phyloP scores from a whole-genome alignment of 2,329 filamentous ascomycete species.

The Pseudocercospora cruenta region DNA sequence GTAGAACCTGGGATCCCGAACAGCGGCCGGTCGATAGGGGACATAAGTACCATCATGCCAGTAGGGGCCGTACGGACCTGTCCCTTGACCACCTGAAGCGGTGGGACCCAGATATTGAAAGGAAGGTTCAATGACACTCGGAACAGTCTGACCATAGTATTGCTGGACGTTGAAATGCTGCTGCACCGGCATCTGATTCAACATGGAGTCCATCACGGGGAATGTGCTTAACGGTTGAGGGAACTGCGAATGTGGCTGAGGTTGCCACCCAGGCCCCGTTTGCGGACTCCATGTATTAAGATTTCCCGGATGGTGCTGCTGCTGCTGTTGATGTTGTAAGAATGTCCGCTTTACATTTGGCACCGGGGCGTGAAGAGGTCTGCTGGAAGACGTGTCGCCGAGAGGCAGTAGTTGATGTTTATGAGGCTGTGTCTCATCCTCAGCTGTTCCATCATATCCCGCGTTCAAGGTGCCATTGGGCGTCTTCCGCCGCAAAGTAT shows the following conservation, averaged over 20 bases:
- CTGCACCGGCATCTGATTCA: constrained; percentile 59
- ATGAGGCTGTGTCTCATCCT: constrained; percentile 45
- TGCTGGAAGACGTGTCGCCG: constrained; percentile 39
- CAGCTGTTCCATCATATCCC: constrained; percentile 78
- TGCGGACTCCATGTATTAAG: constrained; percentile 21
- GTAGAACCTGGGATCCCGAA: constrained; percentile 56
- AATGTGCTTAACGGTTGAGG: constrained; percentile 29
- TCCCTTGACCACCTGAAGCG: constrained; percentile 59
- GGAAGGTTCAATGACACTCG: constrained; percentile 62
- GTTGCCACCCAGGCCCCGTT: constrained; percentile 16
- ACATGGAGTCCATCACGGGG: constrained; percentile 63
- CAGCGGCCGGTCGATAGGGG: constrained; percentile 62
- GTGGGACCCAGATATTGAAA: constrained; percentile 64
- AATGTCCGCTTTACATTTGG: constrained; percentile 34
- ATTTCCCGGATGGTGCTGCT: constrained; percentile 32
- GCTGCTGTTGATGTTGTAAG: constrained; percentile 36
- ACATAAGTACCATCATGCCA: constrained; percentile 67
- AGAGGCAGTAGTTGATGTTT: constrained; percentile 82
- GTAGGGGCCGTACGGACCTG: constrained; percentile 63
- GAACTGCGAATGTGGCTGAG: constrained; percentile 19
- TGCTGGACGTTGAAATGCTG: constrained; percentile 38
- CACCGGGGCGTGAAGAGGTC: constrained; percentile 40
- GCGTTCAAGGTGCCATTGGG: constrained; percentile 91
- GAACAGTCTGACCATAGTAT: constrained; percentile 53
- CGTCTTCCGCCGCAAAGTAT: constrained; percentile 87